Evolutionary conservation across 2,329 filamentous ascomycete species (phyloP).

Genomic region (Ilyonectria mors-panacis): DNA sequence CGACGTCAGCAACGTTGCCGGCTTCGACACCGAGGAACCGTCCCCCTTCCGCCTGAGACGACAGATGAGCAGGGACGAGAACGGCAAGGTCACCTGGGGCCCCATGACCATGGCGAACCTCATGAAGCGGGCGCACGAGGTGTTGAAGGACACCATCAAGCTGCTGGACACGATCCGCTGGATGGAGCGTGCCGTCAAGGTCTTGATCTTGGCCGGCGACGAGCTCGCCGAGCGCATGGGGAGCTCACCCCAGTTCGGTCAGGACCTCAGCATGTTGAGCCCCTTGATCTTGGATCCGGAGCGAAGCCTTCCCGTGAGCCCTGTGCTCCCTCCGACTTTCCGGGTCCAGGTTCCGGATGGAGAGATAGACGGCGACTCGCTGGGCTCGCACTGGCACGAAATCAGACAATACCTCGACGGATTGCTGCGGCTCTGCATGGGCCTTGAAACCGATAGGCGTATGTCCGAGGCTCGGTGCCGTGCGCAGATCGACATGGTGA

Average conservation of each 20-base stretch:
- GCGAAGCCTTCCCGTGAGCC: constrained; percentile 46
- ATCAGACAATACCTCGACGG: constrained; percentile 63
- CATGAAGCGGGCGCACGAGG: constrained; percentile 64
- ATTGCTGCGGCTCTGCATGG: constrained; percentile 59
- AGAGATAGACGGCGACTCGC: constrained; percentile 44
- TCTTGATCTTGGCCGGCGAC: constrained; percentile 60
- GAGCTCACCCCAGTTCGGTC: constrained; percentile 37
- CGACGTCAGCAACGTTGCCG: constrained; percentile 60
- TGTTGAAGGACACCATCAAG: constrained; percentile 61
- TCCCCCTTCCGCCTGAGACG: constrained; percentile 43
- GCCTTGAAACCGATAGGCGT: constrained; percentile 61
- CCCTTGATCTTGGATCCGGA: constrained; percentile 40
- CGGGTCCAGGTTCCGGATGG: constrained; percentile 35
- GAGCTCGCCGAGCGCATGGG: constrained; percentile 55
- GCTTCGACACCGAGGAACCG: constrained; percentile 53
- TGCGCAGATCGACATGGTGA: constrained; percentile 63
- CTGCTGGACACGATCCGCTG: constrained; percentile 62
- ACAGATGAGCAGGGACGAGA: constrained; percentile 44
- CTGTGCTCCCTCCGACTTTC: constrained; percentile 41
- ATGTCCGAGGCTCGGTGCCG: constrained; percentile 64
- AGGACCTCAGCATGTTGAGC: constrained; percentile 48
- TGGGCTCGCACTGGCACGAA: constrained; percentile 61
- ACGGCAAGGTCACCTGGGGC: constrained; percentile 50
- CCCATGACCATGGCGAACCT: constrained; percentile 62
- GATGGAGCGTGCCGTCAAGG: constrained; percentile 63